Base-by-base conservation (phyloP, 805 yeast genomes). In the Yamadazyma olivae region DNA sequence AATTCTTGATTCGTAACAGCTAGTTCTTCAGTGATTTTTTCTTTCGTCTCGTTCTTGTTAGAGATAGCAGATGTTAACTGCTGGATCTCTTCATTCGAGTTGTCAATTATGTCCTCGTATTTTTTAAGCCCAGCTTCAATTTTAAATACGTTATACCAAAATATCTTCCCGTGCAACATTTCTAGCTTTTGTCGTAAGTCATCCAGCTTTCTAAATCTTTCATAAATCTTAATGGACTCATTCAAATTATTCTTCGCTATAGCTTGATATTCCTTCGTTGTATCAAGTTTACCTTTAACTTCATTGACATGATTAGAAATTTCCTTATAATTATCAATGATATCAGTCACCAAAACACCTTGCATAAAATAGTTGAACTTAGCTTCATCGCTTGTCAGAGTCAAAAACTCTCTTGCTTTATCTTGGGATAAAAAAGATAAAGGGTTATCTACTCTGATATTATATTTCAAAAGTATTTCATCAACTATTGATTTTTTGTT, bases 341-440 rank as follows among this genome's bases (percentile, higher is more conserved):
- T 78, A 29, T 81, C 85, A 38, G 79, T 81, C 32, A 84, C 71
- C 49, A 81, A 70, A 2, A 95, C 80, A 23, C 95, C 96, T 35
- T 75, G 75, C 85, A 83, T 81, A 54, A 91, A 87, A 53, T 77
- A 81, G 12, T 71, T 70, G 56, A 80, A 93, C 57, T 89, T 86
- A 32, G 75, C 81, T 23, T 69, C 70, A 40, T 86, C 83, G 4
- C 86, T 72, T 4, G 93, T 78, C 21, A 81, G 77, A 1, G 95
- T 83, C 43, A 93, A 63, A 53, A 93, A 93, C 12, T 90, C 83
- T 46, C 95, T 77, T 2, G 99, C 98, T 41, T 82, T 85, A 48
- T 93, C 97, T 57, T 93, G 99, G 1, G 95, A 87, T 33, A 93
- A 67, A 51, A 93, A 85, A 2, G 95, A 85, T 75, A 93, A 77